These are phyloP conservation scores for Xerocomus brunneocitrinus DNA, from an alignment of 768 basidiomycete genomes.

Conservation along the genomic window DNA sequence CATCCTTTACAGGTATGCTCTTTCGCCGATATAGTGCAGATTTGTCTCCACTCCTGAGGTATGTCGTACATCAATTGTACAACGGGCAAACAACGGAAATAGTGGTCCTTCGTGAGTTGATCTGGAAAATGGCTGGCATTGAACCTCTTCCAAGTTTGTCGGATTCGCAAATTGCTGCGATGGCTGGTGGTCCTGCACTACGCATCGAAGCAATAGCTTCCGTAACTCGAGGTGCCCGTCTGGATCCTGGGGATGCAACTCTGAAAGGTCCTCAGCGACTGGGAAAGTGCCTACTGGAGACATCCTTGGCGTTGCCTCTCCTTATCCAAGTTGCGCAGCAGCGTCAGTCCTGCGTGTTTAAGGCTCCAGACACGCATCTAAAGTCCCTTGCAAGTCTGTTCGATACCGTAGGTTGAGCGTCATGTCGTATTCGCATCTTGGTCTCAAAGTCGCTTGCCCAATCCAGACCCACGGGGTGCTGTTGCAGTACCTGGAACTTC, in stretches of 20 bases:
- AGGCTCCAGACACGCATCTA: conserved; percentile 66
- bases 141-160: conserved; percentile 87
- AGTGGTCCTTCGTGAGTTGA: conserved; percentile 85
- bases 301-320: conserved; percentile 77
- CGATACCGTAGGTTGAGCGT: conserved; percentile 65
- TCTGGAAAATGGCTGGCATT: conserved; percentile 94
- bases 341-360: conserved; percentile 78
- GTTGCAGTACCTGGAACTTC: conserved; percentile 86
- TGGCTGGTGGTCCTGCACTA: conserved; percentile 86
- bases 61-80: conserved; percentile 87
- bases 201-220: conserved; percentile 89
- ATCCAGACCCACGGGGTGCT: conserved; percentile 85
- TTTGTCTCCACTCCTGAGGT: conserved; percentile 78
- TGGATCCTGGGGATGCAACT: conserved; percentile 60
- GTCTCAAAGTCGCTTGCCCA: conserved; percentile 19
- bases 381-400: conserved; percentile 86
- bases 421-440: conserved; percentile 11
- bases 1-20: conserved; percentile 90
- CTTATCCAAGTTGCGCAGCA: conserved; percentile 91
- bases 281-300: conserved; percentile 61
- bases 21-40: conserved; percentile 85
- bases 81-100: conserved; percentile 83
- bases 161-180: conserved; percentile 81
- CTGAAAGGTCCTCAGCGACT: conserved; percentile 66
- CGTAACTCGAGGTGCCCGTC: conserved; percentile 63